Evolutionary conservation across 2,329 filamentous ascomycete species (phyloP).

Genomic region (Fusarium nematophilum): DNA sequence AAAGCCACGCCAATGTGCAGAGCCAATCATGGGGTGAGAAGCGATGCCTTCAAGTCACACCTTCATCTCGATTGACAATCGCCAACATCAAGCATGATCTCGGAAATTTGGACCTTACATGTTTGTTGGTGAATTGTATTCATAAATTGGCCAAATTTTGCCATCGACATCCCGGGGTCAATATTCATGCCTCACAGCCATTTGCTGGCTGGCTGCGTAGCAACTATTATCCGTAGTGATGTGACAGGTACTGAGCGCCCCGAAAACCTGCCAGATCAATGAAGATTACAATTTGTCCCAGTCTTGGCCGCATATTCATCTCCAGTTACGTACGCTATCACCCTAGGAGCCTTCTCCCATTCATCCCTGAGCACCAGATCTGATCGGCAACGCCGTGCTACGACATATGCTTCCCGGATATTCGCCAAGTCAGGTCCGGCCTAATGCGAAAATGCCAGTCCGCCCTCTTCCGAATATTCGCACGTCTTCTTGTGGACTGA

Average conservation of each 20-base stretch:
- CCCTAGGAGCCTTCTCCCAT: too few relatives aligned
- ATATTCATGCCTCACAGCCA: neutral
- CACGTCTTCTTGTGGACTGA: neutral
- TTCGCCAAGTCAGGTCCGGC: conserved; percentile 10
- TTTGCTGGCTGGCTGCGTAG: conserved; percentile 10
- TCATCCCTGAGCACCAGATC: conserved; percentile 10
- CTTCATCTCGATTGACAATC: conserved; percentile 28
- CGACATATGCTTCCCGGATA: conserved; percentile 2
- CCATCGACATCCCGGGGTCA: neutral
- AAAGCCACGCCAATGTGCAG: neutral
- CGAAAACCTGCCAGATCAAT: neutral
- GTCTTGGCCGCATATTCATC: neutral
- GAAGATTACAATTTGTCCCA: neutral
- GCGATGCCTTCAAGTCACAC: conserved; percentile 1
- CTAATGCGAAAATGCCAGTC: conserved; percentile 12
- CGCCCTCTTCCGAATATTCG: neutral
- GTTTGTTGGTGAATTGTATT: neutral
- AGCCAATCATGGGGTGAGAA: conserved; percentile 22
- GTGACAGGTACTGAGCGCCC: neutral
- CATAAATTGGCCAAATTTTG: conserved; percentile 3
- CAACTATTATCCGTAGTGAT: conserved; percentile 9
- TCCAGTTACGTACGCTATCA: neutral
- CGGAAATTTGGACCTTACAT: neutral
- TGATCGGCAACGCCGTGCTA: conserved; percentile 19
- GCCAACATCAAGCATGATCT: conserved; percentile 17